Evolutionary conservation across 179 eudicot species (phyloP).

Genomic region (Corrigiola litoralis): DNA sequence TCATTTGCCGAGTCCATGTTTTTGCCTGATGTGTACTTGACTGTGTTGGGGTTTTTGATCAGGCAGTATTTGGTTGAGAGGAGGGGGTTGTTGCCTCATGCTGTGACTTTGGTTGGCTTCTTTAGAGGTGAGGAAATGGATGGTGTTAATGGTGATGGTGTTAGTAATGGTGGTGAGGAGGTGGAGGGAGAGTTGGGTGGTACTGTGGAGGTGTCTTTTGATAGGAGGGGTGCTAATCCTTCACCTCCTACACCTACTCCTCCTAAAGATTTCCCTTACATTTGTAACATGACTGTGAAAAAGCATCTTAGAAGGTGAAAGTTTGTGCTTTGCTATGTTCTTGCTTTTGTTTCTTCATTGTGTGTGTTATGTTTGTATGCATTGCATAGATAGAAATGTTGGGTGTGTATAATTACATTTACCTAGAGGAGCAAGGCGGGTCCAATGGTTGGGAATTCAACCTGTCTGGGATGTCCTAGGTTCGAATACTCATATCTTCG

Average conservation of each 20-base stretch:
- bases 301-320: constrained; percentile 58
- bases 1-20: constrained; percentile 78
- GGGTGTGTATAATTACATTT: too few species aligned
- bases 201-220: constrained; percentile 70
- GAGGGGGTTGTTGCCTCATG: constrained; percentile 60
- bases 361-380: not conserved
- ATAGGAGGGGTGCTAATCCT: constrained; percentile 65
- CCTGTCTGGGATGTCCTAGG: too few species aligned
- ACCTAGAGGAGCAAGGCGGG: too few species aligned
- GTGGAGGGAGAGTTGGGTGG: constrained; percentile 58
- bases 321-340: not conserved
- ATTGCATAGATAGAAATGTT: not conserved
- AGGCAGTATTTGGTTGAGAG: constrained; percentile 72
- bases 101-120: constrained; percentile 64
- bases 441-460: too few species aligned
- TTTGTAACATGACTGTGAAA: constrained; percentile 85
- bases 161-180: not conserved
- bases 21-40: constrained; percentile 48
- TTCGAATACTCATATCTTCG: too few species aligned
- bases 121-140: constrained; percentile 30
- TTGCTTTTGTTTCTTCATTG: not conserved
- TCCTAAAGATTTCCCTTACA: constrained; percentile 67
- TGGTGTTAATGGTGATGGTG: too few species aligned
- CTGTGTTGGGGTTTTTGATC: constrained; percentile 54
- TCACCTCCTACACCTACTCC: constrained; percentile 69